These are phyloP conservation scores for Debaryomyces psychrophilus DNA, from an alignment of 1,139 yeast species.

Conservation along the genomic window DNA sequence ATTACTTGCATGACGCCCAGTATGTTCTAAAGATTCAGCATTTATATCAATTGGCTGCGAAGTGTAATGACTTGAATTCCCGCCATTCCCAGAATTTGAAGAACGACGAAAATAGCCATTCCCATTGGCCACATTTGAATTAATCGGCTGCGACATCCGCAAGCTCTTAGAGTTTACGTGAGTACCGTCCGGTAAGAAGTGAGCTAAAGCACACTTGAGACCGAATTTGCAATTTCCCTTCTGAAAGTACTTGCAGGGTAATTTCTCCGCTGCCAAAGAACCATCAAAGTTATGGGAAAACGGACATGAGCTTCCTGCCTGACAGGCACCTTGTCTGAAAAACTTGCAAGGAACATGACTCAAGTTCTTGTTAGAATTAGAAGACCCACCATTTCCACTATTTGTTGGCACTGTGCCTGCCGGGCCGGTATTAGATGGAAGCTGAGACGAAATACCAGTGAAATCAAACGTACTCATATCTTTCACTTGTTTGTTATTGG, in stretches of 20 bases:
- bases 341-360: constrained; percentile 97
- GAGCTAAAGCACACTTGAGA: constrained; percentile 89
- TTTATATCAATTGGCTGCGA: constrained; percentile 22
- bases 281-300: constrained; percentile 80
- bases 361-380: constrained; percentile 44
- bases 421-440: constrained; percentile 50
- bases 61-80: constrained; percentile 1
- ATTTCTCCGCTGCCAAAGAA: constrained; percentile 57
- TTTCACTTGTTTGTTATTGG: not conserved
- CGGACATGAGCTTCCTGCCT: constrained; percentile 91
- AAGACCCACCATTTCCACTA: constrained; percentile 12
- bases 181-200: constrained; percentile 86
- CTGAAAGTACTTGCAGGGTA: constrained; percentile 91
- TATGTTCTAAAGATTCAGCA: constrained; percentile 2
- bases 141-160: constrained; percentile 15
- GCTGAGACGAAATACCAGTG: constrained; percentile 17
- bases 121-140: constrained; percentile 5
- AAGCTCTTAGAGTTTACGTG: constrained; percentile 58
- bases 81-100: constrained; percentile 1
- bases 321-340: constrained; percentile 87
- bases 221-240: constrained; percentile 97
- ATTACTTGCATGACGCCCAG: not conserved
- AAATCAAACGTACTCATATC: constrained; percentile 11
- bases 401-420: constrained; percentile 35
- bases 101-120: constrained; percentile 6